Conservation (phyloP, 345 rosid genomes). For the Clausena lansium region DNA sequence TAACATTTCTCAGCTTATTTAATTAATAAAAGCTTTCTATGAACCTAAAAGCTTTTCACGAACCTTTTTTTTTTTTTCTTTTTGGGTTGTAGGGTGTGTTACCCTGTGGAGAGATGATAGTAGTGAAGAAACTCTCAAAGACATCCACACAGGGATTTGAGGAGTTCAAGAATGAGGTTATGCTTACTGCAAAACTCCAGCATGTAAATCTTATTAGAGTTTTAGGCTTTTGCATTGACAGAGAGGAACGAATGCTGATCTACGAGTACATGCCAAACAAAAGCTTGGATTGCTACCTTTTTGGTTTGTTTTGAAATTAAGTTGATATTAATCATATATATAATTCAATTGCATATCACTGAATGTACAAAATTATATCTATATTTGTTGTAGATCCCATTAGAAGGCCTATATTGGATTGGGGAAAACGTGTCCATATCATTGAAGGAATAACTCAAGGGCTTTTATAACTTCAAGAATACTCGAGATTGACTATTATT, state of each 20-base stretch:
- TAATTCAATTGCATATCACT: not conserved
- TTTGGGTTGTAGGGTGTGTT: not conserved
- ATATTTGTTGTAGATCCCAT: slow-evolving; percentile 25
- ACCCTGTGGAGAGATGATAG: slow-evolving; percentile 12
- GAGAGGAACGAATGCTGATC: slow-evolving; percentile 9
- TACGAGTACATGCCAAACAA: slow-evolving; percentile 20
- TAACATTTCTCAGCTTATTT: too few species aligned
- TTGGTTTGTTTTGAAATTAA: slow-evolving; percentile 13
- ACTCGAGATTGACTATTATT: slow-evolving; percentile 40
- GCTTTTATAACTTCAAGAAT: slow-evolving; percentile 46
- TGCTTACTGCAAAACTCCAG: slow-evolving; percentile 14
- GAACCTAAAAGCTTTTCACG: too few species aligned
- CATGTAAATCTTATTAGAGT: slow-evolving; percentile 13
- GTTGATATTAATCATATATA: too few species aligned
- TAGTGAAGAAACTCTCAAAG: slow-evolving; percentile 19
- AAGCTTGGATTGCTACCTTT: slow-evolving; percentile 27
- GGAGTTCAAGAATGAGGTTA: slow-evolving; percentile 35
- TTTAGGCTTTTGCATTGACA: slow-evolving; percentile 17
- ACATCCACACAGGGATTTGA: slow-evolving; percentile 17
- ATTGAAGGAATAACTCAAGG: slow-evolving; percentile 47
- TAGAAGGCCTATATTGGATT: slow-evolving; percentile 14
- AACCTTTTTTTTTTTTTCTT: not conserved
- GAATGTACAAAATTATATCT: not conserved
- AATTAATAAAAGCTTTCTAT: too few species aligned
- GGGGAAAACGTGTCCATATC: slow-evolving; percentile 30